Percentiles rank a stretch among this genome's conserved stretches.
These are phyloP conservation scores for Alternaria conjuncta DNA, from an alignment of 2,329 filamentous ascomycete species.

Conservation along the genomic window DNA sequence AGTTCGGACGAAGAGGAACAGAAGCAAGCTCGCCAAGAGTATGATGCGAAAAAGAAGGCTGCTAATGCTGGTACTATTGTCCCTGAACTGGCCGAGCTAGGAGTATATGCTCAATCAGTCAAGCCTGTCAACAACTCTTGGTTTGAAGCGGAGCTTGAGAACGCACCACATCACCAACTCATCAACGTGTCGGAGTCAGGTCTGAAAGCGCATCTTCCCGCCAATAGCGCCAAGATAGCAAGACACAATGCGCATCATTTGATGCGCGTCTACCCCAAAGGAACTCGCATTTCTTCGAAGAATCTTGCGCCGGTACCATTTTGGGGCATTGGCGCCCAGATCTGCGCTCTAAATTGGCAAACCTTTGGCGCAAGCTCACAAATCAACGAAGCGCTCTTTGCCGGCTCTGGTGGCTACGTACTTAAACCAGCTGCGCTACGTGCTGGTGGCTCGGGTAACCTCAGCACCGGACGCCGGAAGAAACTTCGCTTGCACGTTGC, in stretches of 20 bases:
- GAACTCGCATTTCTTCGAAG: slow-evolving; percentile 69
- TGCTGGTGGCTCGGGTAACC: slow-evolving; percentile 59
- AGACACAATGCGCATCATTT: slow-evolving; percentile 68
- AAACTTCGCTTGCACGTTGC: slow-evolving; percentile 65
- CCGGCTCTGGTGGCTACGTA: slow-evolving; percentile 69
- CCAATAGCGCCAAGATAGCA: slow-evolving; percentile 57
- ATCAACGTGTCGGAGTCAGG: slow-evolving; percentile 73
- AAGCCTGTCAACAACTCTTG: slow-evolving; percentile 71
- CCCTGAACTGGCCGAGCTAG: slow-evolving; percentile 68
- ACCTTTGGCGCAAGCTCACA: slow-evolving; percentile 70
- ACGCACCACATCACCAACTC: slow-evolving; percentile 67
- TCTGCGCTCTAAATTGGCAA: slow-evolving; percentile 75
- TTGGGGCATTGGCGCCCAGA: slow-evolving; percentile 72
- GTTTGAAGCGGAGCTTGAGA: slow-evolving; percentile 60
- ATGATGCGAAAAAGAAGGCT: slow-evolving; percentile 61
- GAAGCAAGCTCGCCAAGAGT: slow-evolving; percentile 60
- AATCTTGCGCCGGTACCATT: slow-evolving; percentile 69
- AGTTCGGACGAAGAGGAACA: slow-evolving; percentile 52
- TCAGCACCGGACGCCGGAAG: slow-evolving; percentile 56
- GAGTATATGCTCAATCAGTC: slow-evolving; percentile 73
- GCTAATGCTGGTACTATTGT: slow-evolving; percentile 61
- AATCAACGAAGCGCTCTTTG: slow-evolving; percentile 72
- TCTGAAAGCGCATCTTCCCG: slow-evolving; percentile 60
- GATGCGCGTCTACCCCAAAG: slow-evolving; percentile 75
- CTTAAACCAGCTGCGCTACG: slow-evolving; percentile 69